phyloP scores from a whole-genome alignment of 2,329 filamentous ascomycete species.

The Alternaria arbusti region DNA sequence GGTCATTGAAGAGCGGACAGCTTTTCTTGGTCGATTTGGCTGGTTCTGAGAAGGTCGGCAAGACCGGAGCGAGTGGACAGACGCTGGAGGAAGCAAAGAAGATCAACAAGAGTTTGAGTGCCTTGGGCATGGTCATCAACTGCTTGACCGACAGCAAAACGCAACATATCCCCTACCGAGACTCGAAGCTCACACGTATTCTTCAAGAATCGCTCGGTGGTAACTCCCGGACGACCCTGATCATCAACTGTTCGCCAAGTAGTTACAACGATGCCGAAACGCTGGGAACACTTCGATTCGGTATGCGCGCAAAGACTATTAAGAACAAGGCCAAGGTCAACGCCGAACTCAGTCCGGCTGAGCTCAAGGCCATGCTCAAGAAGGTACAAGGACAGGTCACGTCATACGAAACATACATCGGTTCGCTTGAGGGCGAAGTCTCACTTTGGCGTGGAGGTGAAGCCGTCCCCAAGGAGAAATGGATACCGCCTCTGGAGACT shows the following conservation, averaged over 20 bases:
- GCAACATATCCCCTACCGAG: conserved; percentile 92
- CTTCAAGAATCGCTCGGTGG: conserved; percentile 96
- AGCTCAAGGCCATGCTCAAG: conserved; percentile 90
- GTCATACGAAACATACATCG: conserved; percentile 86
- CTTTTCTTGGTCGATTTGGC: conserved; percentile 98
- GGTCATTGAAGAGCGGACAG: conserved; percentile 93
- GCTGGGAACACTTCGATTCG: conserved; percentile 87
- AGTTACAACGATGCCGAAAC: conserved; percentile 98
- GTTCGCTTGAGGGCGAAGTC: conserved; percentile 82
- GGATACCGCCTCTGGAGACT: conserved; percentile 71
- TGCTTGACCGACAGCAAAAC: conserved; percentile 96
- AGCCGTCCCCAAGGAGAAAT: conserved; percentile 84
- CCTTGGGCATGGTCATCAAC: conserved; percentile 99
- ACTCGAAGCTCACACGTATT: conserved; percentile 97
- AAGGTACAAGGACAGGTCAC: conserved; percentile 90
- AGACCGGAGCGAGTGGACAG: conserved; percentile 96
- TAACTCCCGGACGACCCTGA: conserved; percentile 97
- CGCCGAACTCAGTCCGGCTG: conserved; percentile 91
- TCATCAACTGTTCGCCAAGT: conserved; percentile 98
- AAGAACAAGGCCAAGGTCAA: conserved; percentile 99
- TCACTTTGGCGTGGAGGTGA: conserved; percentile 88
- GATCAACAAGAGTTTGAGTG: conserved; percentile 99
- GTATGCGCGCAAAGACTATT: conserved; percentile 95
- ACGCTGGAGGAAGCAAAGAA: conserved; percentile 99
- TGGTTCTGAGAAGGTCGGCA: conserved; percentile 97